Evolutionary conservation across 176 grass and related monocot species (phyloP).

Genomic region (Oryza coarctata): DNA sequence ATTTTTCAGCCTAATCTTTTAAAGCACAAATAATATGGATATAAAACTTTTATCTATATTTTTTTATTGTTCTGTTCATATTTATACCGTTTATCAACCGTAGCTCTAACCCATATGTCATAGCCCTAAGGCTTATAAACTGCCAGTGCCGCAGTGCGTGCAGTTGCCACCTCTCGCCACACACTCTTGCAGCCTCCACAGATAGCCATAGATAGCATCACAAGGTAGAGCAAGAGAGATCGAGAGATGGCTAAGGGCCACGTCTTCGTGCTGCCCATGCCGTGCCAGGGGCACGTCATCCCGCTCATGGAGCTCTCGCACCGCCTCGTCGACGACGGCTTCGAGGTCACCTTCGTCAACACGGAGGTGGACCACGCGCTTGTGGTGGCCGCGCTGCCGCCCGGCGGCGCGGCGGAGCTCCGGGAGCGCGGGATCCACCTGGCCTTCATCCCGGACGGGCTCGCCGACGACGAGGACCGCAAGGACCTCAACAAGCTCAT

Average conservation of each 20-base stretch:
- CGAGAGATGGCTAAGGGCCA: constrained; percentile 33
- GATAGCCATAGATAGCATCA: not conserved
- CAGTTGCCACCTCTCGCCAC: not conserved
- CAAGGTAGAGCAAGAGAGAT: not conserved
- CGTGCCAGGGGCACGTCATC: constrained; percentile 65
- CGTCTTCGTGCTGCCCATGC: constrained; percentile 58
- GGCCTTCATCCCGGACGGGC: constrained; percentile 63
- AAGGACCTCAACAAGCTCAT: constrained; percentile 61
- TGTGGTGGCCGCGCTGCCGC: constrained; percentile 31
- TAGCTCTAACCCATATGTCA: no score
- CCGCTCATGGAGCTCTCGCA: constrained; percentile 80
- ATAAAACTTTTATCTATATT: no score
- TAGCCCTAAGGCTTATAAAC: no score
- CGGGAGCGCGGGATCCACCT: constrained; percentile 41
- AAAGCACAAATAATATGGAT: no score
- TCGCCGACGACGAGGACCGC: constrained; percentile 57
- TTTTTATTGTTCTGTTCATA: no score
- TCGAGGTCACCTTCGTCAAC: constrained; percentile 82
- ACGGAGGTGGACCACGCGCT: constrained; percentile 62
- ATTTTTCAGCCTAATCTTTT: no score
- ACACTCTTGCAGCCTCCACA: not conserved
- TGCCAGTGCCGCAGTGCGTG: no score
- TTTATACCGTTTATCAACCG: no score
- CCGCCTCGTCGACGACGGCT: constrained; percentile 60
- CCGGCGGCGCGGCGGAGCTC: constrained; percentile 4